These are phyloP conservation scores for Penicillium oxalicum DNA, from an alignment of 2,329 filamentous ascomycete species.

Conservation along the genomic window DNA sequence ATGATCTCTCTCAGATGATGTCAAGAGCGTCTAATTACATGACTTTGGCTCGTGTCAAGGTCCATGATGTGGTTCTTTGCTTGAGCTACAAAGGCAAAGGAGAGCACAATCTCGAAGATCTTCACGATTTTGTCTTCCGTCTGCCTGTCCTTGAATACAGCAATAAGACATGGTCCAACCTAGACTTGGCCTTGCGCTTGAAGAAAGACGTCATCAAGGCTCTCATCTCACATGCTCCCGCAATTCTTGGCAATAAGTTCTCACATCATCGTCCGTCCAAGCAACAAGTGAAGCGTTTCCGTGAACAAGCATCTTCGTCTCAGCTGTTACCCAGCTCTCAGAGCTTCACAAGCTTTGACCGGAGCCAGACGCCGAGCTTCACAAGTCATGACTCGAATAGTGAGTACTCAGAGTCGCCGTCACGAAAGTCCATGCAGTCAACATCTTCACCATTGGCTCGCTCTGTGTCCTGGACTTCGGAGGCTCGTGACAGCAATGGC, in stretches of 20 bases:
- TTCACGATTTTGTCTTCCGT: constrained; percentile 95
- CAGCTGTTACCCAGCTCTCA: constrained; percentile 52
- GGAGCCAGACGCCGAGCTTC: constrained; percentile 29
- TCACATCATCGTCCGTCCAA: constrained; percentile 77
- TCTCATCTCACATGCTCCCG: constrained; percentile 88
- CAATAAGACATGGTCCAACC: constrained; percentile 98
- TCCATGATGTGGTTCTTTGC: constrained; percentile 90
- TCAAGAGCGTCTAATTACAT: constrained; percentile 91
- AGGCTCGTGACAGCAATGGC: constrained; percentile 21
- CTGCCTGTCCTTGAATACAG: constrained; percentile 91
- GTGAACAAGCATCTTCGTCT: constrained; percentile 76
- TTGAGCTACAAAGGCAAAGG: constrained; percentile 95
- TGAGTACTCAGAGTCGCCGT: constrained; percentile 33
- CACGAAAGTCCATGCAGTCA: constrained; percentile 33
- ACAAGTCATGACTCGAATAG: constrained; percentile 35
- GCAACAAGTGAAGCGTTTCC: constrained; percentile 69
- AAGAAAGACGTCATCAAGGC: constrained; percentile 94
- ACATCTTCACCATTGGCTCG: constrained; percentile 32
- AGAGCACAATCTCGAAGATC: constrained; percentile 90
- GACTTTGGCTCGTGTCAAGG: constrained; percentile 92
- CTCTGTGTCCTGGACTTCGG: constrained; percentile 32
- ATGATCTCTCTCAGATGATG: constrained; percentile 97
- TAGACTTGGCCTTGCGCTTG: constrained; percentile 83
- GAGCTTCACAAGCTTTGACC: constrained; percentile 21
- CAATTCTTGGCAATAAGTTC: constrained; percentile 97